Evolutionary conservation across 2,329 filamentous ascomycete genomes (phyloP).

Genomic region (Ophiostoma tasmaniense): DNA sequence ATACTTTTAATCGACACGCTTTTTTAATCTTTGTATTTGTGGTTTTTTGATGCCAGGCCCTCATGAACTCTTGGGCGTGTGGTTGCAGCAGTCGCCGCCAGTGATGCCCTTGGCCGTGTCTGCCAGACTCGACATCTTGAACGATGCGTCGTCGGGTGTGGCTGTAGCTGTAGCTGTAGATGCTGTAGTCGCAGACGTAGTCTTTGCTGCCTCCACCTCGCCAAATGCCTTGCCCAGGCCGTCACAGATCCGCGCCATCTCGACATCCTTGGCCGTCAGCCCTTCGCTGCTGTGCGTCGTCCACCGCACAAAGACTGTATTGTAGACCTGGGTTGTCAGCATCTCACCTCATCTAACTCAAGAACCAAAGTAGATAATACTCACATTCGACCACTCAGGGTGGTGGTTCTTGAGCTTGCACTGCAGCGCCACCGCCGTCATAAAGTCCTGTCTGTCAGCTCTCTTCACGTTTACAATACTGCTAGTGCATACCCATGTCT

Average conservation of each 20-base stretch:
- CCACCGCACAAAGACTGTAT: slow-evolving; percentile 62
- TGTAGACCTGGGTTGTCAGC: slow-evolving; percentile 45
- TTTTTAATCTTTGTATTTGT: neutral
- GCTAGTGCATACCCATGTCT: slow-evolving; percentile 49
- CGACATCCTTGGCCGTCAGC: slow-evolving; percentile 54
- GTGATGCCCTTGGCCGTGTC: slow-evolving; percentile 38
- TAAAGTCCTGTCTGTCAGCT: slow-evolving; percentile 50
- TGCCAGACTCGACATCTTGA: slow-evolving; percentile 36
- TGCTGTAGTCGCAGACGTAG: neutral
- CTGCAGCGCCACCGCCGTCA: slow-evolving; percentile 61
- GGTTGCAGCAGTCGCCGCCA: slow-evolving; percentile 47
- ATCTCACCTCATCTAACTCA: too few species aligned
- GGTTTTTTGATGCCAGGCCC: neutral
- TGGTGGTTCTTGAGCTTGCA: slow-evolving; percentile 63
- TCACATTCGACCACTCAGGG: slow-evolving; percentile 62
- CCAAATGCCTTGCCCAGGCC: slow-evolving; percentile 47
- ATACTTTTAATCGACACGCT: slow-evolving; percentile 13
- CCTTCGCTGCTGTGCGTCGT: slow-evolving; percentile 57
- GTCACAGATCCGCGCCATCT: slow-evolving; percentile 56
- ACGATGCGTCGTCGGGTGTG: slow-evolving; percentile 17
- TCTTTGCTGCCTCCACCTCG: slow-evolving; percentile 32
- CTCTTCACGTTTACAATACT: too few species aligned
- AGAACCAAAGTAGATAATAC: too few species aligned
- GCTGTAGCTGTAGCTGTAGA: neutral
- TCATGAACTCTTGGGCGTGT: slow-evolving; percentile 26